These are phyloP conservation scores for Hypoxylon rubiginosum DNA, from an alignment of 2,329 filamentous ascomycete species.

Conservation along the genomic window DNA sequence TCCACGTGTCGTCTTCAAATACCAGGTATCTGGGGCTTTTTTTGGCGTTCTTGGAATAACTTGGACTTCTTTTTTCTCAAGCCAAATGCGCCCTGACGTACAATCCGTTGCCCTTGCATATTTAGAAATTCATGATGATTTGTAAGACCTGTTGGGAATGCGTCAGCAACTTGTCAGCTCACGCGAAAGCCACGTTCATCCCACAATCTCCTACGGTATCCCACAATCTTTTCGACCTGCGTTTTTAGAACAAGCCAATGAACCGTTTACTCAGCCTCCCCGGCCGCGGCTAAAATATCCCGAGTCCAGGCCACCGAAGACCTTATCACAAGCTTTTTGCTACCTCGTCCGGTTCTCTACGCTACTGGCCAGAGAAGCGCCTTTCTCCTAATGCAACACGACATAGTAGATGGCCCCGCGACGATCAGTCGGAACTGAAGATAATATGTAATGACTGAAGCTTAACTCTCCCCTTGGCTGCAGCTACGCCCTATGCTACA, in stretches of 20 bases:
- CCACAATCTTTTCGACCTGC: conserved; percentile 8
- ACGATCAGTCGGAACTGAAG: conserved; percentile 3
- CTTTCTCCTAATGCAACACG: conserved; percentile 16
- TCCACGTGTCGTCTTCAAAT: conserved; percentile 23
- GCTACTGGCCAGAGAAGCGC: conserved; percentile 26
- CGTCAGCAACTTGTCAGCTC: conserved; percentile 37
- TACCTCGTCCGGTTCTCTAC: neutral
- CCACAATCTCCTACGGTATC: neutral
- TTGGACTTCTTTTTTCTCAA: conserved; percentile 9
- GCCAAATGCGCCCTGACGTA: neutral
- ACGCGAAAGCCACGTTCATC: conserved; percentile 18
- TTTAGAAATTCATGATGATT: conserved; percentile 23
- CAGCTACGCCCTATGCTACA: conserved; percentile 7
- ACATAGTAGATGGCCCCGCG: conserved; percentile 1
- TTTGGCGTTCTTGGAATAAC: conserved; percentile 10
- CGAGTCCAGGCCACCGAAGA: conserved; percentile 18
- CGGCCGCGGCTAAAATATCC: conserved; percentile 29
- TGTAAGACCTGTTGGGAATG: conserved; percentile 16
- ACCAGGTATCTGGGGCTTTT: conserved; percentile 10
- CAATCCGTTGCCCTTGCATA: conserved; percentile 15
- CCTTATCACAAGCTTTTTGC: neutral
- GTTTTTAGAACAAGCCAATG: conserved; percentile 8
- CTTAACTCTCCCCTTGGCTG: conserved; percentile 20
- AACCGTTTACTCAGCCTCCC: conserved; percentile 12
- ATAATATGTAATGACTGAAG: conserved; percentile 2